These are phyloP conservation scores for Verticillium klebahnii DNA, from an alignment of 2,329 filamentous ascomycete species.

Conservation along the genomic window DNA sequence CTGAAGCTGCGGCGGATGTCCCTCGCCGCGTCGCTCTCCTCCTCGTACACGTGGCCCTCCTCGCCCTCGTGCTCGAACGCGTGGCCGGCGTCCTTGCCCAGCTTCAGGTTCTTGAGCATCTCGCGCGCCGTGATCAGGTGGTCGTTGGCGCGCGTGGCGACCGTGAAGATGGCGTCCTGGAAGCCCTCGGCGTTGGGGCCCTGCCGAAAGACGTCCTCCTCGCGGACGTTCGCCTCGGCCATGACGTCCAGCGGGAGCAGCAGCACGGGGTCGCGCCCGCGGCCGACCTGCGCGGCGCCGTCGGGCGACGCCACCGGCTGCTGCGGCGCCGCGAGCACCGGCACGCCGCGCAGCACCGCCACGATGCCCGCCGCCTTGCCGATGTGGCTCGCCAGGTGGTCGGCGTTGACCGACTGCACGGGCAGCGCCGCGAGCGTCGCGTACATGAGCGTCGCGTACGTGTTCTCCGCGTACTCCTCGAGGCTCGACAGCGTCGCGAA, in stretches of 20 bases:
- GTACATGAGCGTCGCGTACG: conserved; percentile 90
- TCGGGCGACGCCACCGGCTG: conserved; percentile 41
- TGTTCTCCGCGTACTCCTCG: conserved; percentile 89
- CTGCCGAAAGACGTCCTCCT: conserved; percentile 83
- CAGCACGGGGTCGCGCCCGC: conserved; percentile 47
- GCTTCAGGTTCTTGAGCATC: conserved; percentile 78
- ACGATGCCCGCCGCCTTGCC: conserved; percentile 90
- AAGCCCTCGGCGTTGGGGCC: conserved; percentile 76
- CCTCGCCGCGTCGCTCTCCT: conserved; percentile 29
- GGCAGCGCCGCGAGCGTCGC: conserved; percentile 76
- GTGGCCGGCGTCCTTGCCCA: conserved; percentile 71
- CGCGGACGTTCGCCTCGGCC: conserved; percentile 72
- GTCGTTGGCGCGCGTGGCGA: conserved; percentile 91
- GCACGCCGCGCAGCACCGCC: conserved; percentile 80
- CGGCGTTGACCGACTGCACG: conserved; percentile 75
- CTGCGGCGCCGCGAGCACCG: conserved; percentile 76
- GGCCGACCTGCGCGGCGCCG: conserved; percentile 18
- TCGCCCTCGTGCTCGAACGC: conserved; percentile 86
- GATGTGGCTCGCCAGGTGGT: conserved; percentile 91
- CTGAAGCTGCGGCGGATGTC: conserved; percentile 64
- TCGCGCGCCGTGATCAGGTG: conserved; percentile 91
- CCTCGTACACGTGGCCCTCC: conserved; percentile 54
- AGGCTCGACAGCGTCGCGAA: conserved; percentile 69
- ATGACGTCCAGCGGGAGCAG: conserved; percentile 86
- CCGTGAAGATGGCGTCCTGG: conserved; percentile 83